These are phyloP conservation scores for Sporothrix euskadiensis DNA, from an alignment of 2,329 filamentous ascomycete genomes.

Conservation along the genomic window DNA sequence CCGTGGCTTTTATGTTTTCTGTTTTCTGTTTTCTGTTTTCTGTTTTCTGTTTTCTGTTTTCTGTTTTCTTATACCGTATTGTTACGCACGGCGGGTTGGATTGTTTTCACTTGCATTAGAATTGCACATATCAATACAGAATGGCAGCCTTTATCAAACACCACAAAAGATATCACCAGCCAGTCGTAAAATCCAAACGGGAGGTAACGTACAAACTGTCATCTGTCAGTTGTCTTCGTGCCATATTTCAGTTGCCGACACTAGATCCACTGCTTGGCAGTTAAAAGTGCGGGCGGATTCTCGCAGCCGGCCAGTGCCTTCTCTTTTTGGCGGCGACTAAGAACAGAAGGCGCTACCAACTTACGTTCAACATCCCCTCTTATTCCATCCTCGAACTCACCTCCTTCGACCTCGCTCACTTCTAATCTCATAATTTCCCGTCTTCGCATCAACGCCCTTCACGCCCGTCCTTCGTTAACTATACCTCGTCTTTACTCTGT, in stretches of 20 bases:
- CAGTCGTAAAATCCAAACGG: background rate
- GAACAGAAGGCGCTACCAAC: background rate
- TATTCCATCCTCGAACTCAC: background rate
- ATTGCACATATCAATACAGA: conserved; percentile 9
- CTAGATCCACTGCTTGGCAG: background rate
- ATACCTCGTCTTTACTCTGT: background rate
- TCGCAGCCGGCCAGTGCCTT: background rate
- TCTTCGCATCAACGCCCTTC: background rate
- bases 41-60: background rate
- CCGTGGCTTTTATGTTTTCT: background rate
- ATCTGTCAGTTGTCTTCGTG: background rate
- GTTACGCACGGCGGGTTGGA: background rate
- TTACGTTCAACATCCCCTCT: background rate
- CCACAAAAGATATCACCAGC: background rate
- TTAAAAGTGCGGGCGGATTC: background rate
- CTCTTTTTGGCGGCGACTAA: background rate
- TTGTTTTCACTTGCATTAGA: background rate
- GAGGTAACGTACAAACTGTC: background rate
- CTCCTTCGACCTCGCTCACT: background rate
- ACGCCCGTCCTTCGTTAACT: background rate
- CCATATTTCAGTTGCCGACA: background rate
- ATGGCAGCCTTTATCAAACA: background rate
- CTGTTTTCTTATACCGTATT: background rate
- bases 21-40: background rate
- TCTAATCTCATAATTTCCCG: background rate